phyloP scores from a whole-genome alignment of 2,329 filamentous ascomycete genomes.

The Claviceps sp. region DNA sequence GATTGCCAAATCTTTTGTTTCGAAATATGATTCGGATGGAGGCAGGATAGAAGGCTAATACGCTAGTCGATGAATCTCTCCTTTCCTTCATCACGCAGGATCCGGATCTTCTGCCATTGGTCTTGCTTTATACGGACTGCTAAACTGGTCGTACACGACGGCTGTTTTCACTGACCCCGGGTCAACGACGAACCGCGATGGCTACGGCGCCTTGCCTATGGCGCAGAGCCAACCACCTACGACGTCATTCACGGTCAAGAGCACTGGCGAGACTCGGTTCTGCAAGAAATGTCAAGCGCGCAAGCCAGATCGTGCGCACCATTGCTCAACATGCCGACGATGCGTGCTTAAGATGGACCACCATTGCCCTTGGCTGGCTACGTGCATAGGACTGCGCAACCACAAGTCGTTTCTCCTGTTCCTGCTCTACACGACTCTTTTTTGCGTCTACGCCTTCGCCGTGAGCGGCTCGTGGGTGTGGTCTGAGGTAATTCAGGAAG shows the following conservation, averaged over 20 bases:
- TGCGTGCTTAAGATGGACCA: slow-evolving; percentile 99
- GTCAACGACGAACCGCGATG: slow-evolving; percentile 47
- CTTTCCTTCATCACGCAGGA: slow-evolving; percentile 24
- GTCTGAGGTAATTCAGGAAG: slow-evolving; percentile 60
- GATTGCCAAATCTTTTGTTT: too few relatives aligned
- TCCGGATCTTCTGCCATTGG: slow-evolving; percentile 47
- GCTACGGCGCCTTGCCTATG: slow-evolving; percentile 75
- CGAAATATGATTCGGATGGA: neutral
- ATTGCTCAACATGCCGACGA: slow-evolving; percentile 86
- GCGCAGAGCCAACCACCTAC: slow-evolving; percentile 31
- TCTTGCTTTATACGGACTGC: slow-evolving; percentile 58
- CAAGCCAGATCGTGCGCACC: slow-evolving; percentile 91
- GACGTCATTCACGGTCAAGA: slow-evolving; percentile 82
- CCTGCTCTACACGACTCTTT: slow-evolving; percentile 74
- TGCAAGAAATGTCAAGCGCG: slow-evolving; percentile 95
- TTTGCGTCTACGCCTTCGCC: slow-evolving; percentile 71
- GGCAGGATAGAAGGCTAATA: neutral
- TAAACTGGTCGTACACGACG: slow-evolving; percentile 81
- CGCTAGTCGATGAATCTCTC: neutral
- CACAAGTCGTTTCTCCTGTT: slow-evolving; percentile 95
- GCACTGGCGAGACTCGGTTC: slow-evolving; percentile 72
- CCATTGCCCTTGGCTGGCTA: slow-evolving; percentile 95
- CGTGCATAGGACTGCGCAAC: slow-evolving; percentile 85
- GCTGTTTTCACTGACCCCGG: slow-evolving; percentile 91
- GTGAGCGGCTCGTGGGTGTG: slow-evolving; percentile 73